phyloP scores from a whole-genome alignment of 202 grass and related monocot genomes.

The Digitaria exilis region DNA sequence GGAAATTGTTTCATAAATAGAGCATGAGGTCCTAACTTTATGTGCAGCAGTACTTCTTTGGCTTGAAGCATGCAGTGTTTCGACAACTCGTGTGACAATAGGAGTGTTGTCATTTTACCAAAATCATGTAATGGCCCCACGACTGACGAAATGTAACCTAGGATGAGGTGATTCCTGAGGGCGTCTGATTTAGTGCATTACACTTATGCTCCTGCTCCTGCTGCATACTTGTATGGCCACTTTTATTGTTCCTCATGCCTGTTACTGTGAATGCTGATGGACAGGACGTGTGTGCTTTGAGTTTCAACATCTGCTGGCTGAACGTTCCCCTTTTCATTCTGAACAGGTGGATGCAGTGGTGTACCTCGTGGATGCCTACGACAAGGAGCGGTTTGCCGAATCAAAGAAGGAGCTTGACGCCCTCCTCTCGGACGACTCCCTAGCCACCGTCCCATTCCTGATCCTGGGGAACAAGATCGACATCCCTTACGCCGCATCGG shows the following conservation, averaged over 20 bases:
- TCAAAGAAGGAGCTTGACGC: slow-evolving; percentile 79
- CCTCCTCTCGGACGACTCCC: slow-evolving; percentile 65
- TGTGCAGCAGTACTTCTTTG: neutral
- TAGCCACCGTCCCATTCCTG: slow-evolving; percentile 71
- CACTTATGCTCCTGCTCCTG: slow-evolving; percentile 8
- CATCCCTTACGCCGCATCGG: slow-evolving; percentile 66
- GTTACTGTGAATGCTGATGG: neutral
- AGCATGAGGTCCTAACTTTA: neutral
- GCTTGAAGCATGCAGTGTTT: neutral
- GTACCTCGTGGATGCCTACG: slow-evolving; percentile 74
- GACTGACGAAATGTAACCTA: neutral
- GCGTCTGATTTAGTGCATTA: neutral
- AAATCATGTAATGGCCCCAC: neutral
- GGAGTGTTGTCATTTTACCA: neutral
- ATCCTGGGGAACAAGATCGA: slow-evolving; percentile 91
- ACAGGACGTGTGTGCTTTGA: neutral
- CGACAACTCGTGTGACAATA: neutral
- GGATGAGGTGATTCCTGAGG: neutral
- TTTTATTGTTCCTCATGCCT: neutral
- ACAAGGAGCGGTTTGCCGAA: slow-evolving; percentile 81
- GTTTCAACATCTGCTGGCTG: slow-evolving; percentile 7
- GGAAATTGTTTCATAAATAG: neutral
- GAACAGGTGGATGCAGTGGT: slow-evolving; percentile 79
- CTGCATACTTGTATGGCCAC: neutral
- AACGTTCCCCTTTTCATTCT: neutral